Conservation (phyloP, 352 stramenopile species). For the Albugo laibachii region DNA sequence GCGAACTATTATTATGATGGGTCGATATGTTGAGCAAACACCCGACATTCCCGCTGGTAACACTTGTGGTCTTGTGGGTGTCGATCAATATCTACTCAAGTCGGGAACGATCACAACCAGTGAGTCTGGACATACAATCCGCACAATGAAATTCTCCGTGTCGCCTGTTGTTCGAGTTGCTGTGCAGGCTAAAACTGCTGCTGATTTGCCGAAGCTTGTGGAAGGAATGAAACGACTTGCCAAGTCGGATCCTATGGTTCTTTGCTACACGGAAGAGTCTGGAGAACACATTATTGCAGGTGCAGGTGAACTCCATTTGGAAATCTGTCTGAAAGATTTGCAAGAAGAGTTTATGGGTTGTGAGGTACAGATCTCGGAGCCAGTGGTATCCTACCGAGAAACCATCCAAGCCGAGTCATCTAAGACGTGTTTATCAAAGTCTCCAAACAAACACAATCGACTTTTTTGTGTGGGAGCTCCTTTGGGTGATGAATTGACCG, state of each 20-base stretch:
- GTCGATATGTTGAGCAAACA: constrained; percentile 95
- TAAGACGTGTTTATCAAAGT: constrained; percentile 97
- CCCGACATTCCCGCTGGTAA: constrained; percentile 98
- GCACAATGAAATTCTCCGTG: constrained; percentile 99
- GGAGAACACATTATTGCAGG: constrained; percentile 99
- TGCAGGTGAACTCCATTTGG: constrained; percentile 97
- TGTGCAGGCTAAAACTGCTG: constrained; percentile 97
- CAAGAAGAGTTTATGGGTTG: constrained; percentile 99
- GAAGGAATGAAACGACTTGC: constrained; percentile 99
- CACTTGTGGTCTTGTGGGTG: constrained; percentile 96
- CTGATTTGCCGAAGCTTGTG: constrained; percentile 98
- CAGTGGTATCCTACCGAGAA: constrained; percentile 98
- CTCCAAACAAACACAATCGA: constrained; percentile 99
- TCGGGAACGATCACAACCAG: constrained; percentile 97
- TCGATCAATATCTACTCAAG: constrained; percentile 99
- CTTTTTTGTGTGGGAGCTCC: constrained; percentile 90
- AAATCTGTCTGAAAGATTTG: constrained; percentile 99
- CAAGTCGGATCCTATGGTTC: constrained; percentile 99
- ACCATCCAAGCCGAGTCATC: constrained; percentile 91
- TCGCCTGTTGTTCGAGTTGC: constrained; percentile 98
- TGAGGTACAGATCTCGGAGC: constrained; percentile 97
- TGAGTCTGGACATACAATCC: constrained; percentile 95
- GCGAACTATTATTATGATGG: constrained; percentile 99
- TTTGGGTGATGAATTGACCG: constrained; percentile 86
- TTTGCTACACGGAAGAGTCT: constrained; percentile 98